Conservation (phyloP, 441 rosid species). For the Populus hybrid region DNA sequence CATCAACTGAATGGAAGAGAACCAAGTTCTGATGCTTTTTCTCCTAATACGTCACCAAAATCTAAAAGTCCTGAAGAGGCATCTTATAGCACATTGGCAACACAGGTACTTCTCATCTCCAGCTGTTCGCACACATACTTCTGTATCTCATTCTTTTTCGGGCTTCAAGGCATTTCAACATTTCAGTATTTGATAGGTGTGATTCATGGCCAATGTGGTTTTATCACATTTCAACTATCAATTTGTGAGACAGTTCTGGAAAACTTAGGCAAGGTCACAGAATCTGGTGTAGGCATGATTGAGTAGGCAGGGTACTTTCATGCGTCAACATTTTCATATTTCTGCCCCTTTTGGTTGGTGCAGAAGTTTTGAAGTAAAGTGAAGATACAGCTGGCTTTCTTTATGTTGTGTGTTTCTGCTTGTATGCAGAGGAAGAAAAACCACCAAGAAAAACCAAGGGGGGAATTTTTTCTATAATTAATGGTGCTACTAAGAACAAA, state of each 20-base stretch:
- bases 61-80: conserved; percentile 43
- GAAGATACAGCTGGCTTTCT: too few relatives aligned
- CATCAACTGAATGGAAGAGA: conserved; percentile 57
- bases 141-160: conserved; percentile 5
- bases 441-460: neutral
- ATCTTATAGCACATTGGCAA: conserved; percentile 34
- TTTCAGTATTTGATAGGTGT: neutral
- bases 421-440: neutral
- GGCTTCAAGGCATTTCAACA: neutral
- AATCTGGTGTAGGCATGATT: neutral
- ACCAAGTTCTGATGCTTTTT: conserved; percentile 29
- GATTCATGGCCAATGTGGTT: neutral
- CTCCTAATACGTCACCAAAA: conserved; percentile 40
- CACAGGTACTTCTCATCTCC: conserved; percentile 48
- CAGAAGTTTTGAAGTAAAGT: too few relatives aligned
- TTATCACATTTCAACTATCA: neutral
- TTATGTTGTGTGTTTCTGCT: neutral
- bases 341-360: too few relatives aligned
- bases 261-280: neutral
- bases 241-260: neutral
- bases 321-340: too few relatives aligned
- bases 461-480: neutral
- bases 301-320: too few relatives aligned
- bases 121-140: neutral
- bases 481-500: too few relatives aligned